phyloP scores from a whole-genome alignment of 441 rosid species.

The Arabidopsis hybrid region DNA sequence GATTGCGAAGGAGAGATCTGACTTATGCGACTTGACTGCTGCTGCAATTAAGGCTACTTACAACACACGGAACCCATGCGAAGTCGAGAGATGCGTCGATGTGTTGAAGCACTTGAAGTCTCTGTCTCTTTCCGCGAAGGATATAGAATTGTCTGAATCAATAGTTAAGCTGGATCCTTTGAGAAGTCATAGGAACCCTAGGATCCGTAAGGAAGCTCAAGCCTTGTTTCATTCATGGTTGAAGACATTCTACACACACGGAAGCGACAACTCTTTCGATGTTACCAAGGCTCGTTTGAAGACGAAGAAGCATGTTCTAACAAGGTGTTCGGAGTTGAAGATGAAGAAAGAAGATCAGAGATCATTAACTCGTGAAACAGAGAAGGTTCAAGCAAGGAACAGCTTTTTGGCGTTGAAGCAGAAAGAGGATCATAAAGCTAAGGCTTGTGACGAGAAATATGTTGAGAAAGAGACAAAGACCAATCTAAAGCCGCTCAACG shows the following conservation, averaged over 20 bases:
- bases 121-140: conserved; percentile 5
- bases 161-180: neutral
- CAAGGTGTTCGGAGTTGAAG: neutral
- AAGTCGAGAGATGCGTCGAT: conserved; percentile 12
- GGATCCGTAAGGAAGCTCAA: conserved; percentile 21
- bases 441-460: too few relatives aligned
- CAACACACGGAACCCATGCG: neutral
- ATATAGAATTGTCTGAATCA: neutral
- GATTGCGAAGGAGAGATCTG: conserved; percentile 9
- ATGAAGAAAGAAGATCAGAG: neutral
- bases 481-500: neutral
- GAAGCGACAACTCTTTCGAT: neutral
- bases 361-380: too few relatives aligned
- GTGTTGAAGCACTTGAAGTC: neutral
- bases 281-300: too few relatives aligned
- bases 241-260: neutral
- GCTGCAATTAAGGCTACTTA: conserved; percentile 6
- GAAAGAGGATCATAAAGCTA: too few relatives aligned
- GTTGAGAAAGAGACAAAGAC: neutral
- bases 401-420: too few relatives aligned
- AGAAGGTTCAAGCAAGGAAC: too few relatives aligned
- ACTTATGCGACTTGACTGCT: neutral
- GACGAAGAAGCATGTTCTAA: too few relatives aligned
- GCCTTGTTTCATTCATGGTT: conserved; percentile 31
- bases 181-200: conserved; percentile 23